These are phyloP conservation scores for Trichoderma citrinoviride DNA, from an alignment of 2,329 filamentous ascomycete species.

Conservation along the genomic window DNA sequence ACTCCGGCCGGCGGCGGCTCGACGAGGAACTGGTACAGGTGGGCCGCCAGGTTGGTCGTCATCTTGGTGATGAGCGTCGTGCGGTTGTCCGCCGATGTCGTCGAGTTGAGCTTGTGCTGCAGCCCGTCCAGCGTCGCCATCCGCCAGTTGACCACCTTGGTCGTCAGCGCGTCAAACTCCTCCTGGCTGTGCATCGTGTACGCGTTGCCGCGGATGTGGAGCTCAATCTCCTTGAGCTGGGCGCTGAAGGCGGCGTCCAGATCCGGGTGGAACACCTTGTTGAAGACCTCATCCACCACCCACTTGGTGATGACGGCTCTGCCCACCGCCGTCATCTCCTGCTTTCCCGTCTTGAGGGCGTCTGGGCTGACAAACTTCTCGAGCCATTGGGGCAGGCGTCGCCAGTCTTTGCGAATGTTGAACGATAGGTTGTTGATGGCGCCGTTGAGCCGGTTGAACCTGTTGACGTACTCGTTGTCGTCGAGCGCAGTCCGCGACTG, in stretches of 20 bases:
- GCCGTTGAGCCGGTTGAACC: slow-evolving; percentile 88
- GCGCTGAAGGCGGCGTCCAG: slow-evolving; percentile 73
- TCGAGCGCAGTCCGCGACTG: slow-evolving; percentile 92
- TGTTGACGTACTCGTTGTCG: slow-evolving; percentile 86
- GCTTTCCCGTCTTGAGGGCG: slow-evolving; percentile 80
- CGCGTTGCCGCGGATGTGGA: slow-evolving; percentile 77
- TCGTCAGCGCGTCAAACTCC: slow-evolving; percentile 82
- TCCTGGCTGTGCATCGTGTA: slow-evolving; percentile 74
- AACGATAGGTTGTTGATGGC: slow-evolving; percentile 94
- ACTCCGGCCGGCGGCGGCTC: slow-evolving; percentile 77
- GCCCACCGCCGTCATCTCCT: slow-evolving; percentile 96
- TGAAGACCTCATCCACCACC: slow-evolving; percentile 88
- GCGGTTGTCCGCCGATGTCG: slow-evolving; percentile 64
- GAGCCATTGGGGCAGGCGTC: slow-evolving; percentile 75
- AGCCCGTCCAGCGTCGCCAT: slow-evolving; percentile 93
- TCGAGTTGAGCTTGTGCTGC: slow-evolving; percentile 63
- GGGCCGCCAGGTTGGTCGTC: slow-evolving; percentile 65
- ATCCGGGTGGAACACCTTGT: slow-evolving; percentile 87
- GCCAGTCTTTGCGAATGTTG: slow-evolving; percentile 95
- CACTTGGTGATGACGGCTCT: slow-evolving; percentile 85
- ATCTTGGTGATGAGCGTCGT: slow-evolving; percentile 67
- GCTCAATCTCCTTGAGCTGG: slow-evolving; percentile 81
- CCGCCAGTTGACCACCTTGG: slow-evolving; percentile 89
- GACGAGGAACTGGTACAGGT: slow-evolving; percentile 69
- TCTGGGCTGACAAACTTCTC: slow-evolving; percentile 77